phyloP scores from a whole-genome alignment of 2,329 filamentous ascomycete genomes.

The Orbilia quercus region DNA sequence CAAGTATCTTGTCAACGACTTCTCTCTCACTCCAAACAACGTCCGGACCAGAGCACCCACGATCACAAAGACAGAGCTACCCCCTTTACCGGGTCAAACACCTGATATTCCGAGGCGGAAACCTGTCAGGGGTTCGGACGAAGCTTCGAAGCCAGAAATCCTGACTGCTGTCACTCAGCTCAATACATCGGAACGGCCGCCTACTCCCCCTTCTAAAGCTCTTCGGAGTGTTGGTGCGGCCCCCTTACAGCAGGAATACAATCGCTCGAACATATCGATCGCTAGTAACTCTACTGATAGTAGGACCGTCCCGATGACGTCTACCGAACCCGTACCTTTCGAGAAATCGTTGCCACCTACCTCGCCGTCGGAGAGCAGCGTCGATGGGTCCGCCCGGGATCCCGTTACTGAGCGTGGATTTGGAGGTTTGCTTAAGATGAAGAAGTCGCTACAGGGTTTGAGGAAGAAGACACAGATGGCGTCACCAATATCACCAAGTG shows the following conservation, averaged over 20 bases:
- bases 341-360: conserved; percentile 49
- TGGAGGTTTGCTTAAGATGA: conserved; percentile 55
- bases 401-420: conserved; percentile 39
- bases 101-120: conserved; percentile 51
- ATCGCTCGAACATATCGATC: conserved; percentile 33
- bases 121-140: conserved; percentile 42
- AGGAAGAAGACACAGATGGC: conserved; percentile 46
- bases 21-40: conserved; percentile 22
- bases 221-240: conserved; percentile 17
- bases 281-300: conserved; percentile 34
- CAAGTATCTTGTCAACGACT: conserved; percentile 48
- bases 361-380: conserved; percentile 22
- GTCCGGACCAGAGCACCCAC: conserved; percentile 28
- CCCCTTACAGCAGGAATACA: conserved; percentile 37
- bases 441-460: conserved; percentile 50
- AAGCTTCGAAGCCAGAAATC: conserved; percentile 31
- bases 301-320: conserved; percentile 10
- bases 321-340: conserved; percentile 22
- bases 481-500: conserved; percentile 50
- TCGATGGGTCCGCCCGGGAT: conserved; percentile 36
- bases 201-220: conserved; percentile 48
- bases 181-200: conserved; percentile 36
- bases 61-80: conserved; percentile 45
- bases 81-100: conserved; percentile 50
- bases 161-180: not conserved